Evolutionary conservation across 495 filamentous ascomycete genomes (phyloP), one percentile per base, ranked within the genome.

Genomic region (Hyaloscypha hepaticicola): DNA sequence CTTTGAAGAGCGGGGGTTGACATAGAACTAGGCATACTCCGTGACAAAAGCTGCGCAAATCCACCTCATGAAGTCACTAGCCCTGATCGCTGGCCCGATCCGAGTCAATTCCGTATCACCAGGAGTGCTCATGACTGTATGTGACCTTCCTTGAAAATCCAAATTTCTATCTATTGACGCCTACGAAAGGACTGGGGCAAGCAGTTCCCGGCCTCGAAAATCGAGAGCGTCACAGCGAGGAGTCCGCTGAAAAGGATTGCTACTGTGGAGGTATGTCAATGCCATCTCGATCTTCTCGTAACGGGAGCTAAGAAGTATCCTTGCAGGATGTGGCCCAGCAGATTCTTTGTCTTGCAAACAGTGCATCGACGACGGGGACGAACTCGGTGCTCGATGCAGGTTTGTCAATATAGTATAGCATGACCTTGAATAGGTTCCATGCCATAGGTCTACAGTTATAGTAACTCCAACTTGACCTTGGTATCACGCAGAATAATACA

Each of bases 31-130:
- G 78, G 72, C 77, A 22, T 85, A 83, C 65, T 69, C 79, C 14
- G 80, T 83, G 3, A 82, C 80, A 25, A 86, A 85, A 58, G 83
- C 83, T 52, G 56, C 83, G 7, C 81, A 84, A 57, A 80, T 87
- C 14, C 84, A 87, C 69, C 70, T 87, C 0, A 72, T 74, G 34
- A 85, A 85, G 67, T 74, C 73, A 21, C 66, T 85, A 33, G 82
- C 83, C 2, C 68, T 77, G 7, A 81, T 83, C 60, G 76, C 79
- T 0, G 76, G 77, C 5, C 81, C 83, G 21, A 79, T 87, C 6
- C 69, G 83, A 38, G 83, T 84, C 14, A 87, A 85, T 63, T 77
- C 72, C 55, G 79, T 85, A 1, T 79, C 79, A 16, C 83, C 83
- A 0, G 83, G 83, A 1, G 45, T 86, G 28, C 67, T 83, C 63